These are phyloP conservation scores for Nakazawaea sp. DNA, from an alignment of 805 yeast species.

Conservation along the genomic window DNA sequence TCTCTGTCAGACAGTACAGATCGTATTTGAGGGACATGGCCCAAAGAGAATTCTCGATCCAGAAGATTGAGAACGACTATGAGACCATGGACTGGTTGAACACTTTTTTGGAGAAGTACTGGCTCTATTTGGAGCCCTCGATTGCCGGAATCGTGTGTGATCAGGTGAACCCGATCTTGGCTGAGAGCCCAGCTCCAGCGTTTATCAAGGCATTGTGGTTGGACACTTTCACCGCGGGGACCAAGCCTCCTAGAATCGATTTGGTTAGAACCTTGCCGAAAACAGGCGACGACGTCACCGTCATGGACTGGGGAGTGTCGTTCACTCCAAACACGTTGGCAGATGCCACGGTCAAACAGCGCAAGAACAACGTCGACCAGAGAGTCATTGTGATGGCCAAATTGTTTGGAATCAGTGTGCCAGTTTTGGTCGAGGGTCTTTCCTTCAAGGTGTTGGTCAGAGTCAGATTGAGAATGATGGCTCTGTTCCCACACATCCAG, in stretches of 20 bases:
- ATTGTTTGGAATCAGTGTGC: slow-evolving; percentile 77
- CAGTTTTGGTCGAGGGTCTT: slow-evolving; percentile 73
- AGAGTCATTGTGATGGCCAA: slow-evolving; percentile 69
- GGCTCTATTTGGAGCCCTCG: slow-evolving; percentile 88
- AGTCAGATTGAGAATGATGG: slow-evolving; percentile 83
- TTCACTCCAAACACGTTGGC: slow-evolving; percentile 87
- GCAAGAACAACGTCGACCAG: slow-evolving; percentile 80
- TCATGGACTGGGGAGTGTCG: slow-evolving; percentile 95
- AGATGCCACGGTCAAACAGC: slow-evolving; percentile 80
- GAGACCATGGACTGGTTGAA: slow-evolving; percentile 97
- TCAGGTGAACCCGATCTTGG: slow-evolving; percentile 77
- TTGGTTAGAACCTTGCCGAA: slow-evolving; percentile 83
- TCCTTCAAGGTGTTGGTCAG: slow-evolving; percentile 71
- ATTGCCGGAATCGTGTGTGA: slow-evolving; percentile 80
- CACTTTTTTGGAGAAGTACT: slow-evolving; percentile 80
- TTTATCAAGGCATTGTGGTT: slow-evolving; percentile 81
- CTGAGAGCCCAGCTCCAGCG: slow-evolving; percentile 72
- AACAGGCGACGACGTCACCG: slow-evolving; percentile 88
- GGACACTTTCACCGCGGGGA: slow-evolving; percentile 85
- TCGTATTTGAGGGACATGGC: slow-evolving; percentile 68
- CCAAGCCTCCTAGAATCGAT: slow-evolving; percentile 93
- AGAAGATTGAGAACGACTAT: slow-evolving; percentile 76
- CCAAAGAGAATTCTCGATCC: slow-evolving; percentile 78
- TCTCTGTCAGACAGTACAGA: slow-evolving; percentile 78
- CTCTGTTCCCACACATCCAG: slow-evolving; percentile 88